phyloP scores from a whole-genome alignment of 1,139 yeast species.

The Candida sanyaensis region DNA sequence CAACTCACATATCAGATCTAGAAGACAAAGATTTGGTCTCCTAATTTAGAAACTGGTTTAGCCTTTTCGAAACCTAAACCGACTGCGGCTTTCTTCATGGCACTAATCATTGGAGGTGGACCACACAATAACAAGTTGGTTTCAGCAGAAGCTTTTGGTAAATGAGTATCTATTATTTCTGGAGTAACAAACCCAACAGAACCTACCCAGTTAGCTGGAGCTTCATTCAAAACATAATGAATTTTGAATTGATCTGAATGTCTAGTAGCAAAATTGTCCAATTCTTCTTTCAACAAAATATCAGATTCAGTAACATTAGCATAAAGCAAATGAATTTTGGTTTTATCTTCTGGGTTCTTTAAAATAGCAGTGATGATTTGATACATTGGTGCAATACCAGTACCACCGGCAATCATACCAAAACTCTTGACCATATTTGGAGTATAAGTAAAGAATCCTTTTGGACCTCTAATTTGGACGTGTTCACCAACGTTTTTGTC shows the following conservation, averaged over 20 bases:
- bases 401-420: conserved; percentile 91
- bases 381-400: conserved; percentile 94
- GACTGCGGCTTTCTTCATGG: conserved; percentile 82
- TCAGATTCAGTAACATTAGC: conserved; percentile 79
- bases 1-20: conserved; percentile 23
- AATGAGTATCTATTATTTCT: conserved; percentile 58
- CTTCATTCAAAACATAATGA: conserved; percentile 78
- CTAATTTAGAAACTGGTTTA: conserved; percentile 86
- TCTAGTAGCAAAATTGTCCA: conserved; percentile 63
- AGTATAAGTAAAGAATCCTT: conserved; percentile 84
- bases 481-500: conserved; percentile 54
- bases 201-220: conserved; percentile 51
- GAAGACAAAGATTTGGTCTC: conserved; percentile 90
- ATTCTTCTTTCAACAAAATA: conserved; percentile 73
- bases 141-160: conserved; percentile 61
- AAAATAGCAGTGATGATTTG: conserved; percentile 75
- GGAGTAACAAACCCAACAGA: conserved; percentile 70
- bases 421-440: conserved; percentile 81
- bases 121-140: conserved; percentile 87
- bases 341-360: conserved; percentile 78
- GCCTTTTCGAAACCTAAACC: conserved; percentile 83
- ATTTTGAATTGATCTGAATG: conserved; percentile 77
- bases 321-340: conserved; percentile 77
- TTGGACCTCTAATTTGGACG: conserved; percentile 76
- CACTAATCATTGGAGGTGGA: conserved; percentile 82